These are phyloP conservation scores for Rutidosis leptorrhynchoides DNA, from an alignment of 129 eudicot genomes.

Conservation along the genomic window DNA sequence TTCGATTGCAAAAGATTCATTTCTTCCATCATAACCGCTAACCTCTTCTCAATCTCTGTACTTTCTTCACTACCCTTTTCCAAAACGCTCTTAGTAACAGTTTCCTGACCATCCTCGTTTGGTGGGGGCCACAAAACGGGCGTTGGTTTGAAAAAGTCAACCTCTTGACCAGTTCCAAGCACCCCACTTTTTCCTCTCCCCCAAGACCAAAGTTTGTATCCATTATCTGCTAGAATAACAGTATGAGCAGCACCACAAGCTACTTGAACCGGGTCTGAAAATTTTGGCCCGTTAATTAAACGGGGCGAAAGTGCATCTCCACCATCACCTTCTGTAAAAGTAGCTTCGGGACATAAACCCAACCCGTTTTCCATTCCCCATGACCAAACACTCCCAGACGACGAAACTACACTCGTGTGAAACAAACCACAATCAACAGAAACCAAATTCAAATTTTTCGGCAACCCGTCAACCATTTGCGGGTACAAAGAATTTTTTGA, in stretches of 20 bases:
- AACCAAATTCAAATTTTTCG: slow-evolving; percentile 29
- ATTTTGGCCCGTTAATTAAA: slow-evolving; percentile 35
- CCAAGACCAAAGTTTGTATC: slow-evolving; percentile 88
- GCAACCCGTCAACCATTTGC: slow-evolving; percentile 25
- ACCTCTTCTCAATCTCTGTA: slow-evolving; percentile 37
- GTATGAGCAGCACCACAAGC: slow-evolving; percentile 97
- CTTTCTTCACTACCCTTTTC: slow-evolving; percentile 30
- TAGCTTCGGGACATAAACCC: slow-evolving; percentile 86
- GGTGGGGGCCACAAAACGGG: slow-evolving; percentile 69
- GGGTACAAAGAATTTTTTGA: slow-evolving; percentile 28
- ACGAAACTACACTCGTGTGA: slow-evolving; percentile 82
- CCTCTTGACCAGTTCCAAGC: slow-evolving; percentile 67
- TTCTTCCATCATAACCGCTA: slow-evolving; percentile 56
- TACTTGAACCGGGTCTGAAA: slow-evolving; percentile 56
- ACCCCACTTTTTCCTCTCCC: slow-evolving; percentile 90
- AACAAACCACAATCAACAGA: slow-evolving; percentile 85
- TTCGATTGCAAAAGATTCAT: slow-evolving; percentile 49
- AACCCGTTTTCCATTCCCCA: slow-evolving; percentile 99
- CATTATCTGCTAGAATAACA: slow-evolving; percentile 61
- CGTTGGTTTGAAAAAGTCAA: slow-evolving; percentile 53
- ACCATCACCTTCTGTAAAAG: slow-evolving; percentile 53
- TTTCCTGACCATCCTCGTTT: slow-evolving; percentile 30
- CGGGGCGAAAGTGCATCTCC: slow-evolving; percentile 83
- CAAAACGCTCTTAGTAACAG: slow-evolving; percentile 4
- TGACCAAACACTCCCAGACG: slow-evolving; percentile 84